Evolutionary conservation across 106 monocot species (phyloP).

Genomic region (Acanthochlamys bracteata): DNA sequence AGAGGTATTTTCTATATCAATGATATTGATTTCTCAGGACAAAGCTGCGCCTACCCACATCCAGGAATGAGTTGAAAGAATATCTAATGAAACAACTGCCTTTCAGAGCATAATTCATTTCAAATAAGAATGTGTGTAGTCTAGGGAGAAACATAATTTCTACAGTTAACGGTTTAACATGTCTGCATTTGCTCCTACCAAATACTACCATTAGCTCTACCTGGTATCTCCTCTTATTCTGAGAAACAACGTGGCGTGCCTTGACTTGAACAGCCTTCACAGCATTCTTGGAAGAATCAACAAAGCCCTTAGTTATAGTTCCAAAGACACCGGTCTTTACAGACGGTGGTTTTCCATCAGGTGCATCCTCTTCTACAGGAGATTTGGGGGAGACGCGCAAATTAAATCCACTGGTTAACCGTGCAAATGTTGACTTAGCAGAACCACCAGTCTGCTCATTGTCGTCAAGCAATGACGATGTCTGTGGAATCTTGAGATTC

Average conservation of each 20-base stretch:
- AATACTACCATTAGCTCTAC: constrained; percentile 19
- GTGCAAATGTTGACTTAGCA: constrained; percentile 71
- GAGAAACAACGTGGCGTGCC: constrained; percentile 94
- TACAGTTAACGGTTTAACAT: no score
- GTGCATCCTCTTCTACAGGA: constrained; percentile 32
- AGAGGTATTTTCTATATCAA: no score
- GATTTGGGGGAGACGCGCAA: constrained; percentile 63
- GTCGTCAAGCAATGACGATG: constrained; percentile 24
- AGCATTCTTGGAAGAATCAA: constrained; percentile 90
- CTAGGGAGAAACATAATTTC: no score
- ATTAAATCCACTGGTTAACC: constrained; percentile 71
- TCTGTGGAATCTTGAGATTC: constrained; percentile 62
- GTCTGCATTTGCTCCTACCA: no score
- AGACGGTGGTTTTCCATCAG: constrained; percentile 25
- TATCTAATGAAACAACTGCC: no score
- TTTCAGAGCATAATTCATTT: no score
- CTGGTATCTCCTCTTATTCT: constrained; percentile 99
- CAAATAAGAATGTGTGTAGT: no score
- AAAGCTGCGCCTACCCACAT: no score
- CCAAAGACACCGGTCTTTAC: constrained; percentile 68
- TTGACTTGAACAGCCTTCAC: constrained; percentile 97
- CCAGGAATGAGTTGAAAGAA: no score
- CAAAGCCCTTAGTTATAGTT: constrained; percentile 78
- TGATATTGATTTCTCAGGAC: no score
- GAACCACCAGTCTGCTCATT: constrained; percentile 43